Evolutionary conservation across 345 rosid genomes (phyloP).

Genomic region (Mercurialis annua): DNA sequence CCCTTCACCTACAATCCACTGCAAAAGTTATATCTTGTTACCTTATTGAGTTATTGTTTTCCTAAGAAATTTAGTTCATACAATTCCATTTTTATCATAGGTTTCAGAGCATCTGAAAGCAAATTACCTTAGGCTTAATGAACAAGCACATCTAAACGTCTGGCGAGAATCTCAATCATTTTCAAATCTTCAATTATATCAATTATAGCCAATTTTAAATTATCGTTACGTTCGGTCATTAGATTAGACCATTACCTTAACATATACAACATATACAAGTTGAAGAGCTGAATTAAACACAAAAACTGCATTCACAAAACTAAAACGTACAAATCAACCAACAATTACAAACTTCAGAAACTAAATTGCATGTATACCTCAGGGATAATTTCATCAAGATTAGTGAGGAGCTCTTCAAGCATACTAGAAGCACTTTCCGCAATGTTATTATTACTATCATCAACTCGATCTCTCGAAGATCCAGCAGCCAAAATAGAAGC

Average conservation of each 20-base stretch:
- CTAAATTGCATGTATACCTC: conserved; percentile 42
- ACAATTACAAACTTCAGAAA: not conserved
- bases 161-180: too few species aligned
- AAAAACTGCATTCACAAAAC: not conserved
- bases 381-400: conserved; percentile 56
- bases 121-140: too few species aligned
- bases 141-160: not conserved
- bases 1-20: too few species aligned
- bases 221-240: too few species aligned
- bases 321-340: not conserved
- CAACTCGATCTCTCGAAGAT: conserved; percentile 43
- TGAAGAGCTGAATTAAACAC: not conserved
- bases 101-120: not conserved
- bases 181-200: too few species aligned
- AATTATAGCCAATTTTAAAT: too few species aligned
- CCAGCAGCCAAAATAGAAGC: conserved; percentile 51
- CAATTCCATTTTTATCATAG: not conserved
- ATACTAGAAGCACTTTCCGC: conserved; percentile 44
- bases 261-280: too few species aligned
- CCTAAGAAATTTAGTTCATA: not conserved
- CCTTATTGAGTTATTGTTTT: not conserved
- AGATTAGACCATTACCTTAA: too few species aligned
- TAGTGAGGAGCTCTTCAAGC: conserved; percentile 54
- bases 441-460: conserved; percentile 18
- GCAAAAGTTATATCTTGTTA: not conserved